Evolutionary conservation across 352 stramenopile genomes (phyloP).

Genomic region (Globisporangium recalcitrans): DNA sequence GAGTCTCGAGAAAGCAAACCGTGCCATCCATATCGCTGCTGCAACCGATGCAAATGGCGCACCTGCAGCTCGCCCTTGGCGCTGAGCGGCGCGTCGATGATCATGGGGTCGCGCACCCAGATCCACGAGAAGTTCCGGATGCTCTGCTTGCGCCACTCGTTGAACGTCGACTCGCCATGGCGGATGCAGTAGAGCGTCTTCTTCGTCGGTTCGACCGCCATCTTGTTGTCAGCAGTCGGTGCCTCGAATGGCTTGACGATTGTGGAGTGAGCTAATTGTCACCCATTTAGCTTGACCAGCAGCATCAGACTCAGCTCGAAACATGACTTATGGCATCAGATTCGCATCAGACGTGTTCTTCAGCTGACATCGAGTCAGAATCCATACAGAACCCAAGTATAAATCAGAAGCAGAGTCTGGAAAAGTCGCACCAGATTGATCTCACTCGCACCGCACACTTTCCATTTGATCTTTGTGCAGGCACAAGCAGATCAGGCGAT

Average conservation of each 20-base stretch:
- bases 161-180: slow-evolving; percentile 85
- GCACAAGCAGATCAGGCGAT: neutral
- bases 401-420: neutral
- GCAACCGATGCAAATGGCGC: neutral
- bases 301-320: neutral
- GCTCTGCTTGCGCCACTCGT: slow-evolving; percentile 79
- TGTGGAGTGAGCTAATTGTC: no score
- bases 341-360: neutral
- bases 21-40: neutral
- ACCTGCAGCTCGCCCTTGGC: slow-evolving; percentile 69
- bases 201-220: neutral
- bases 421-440: neutral
- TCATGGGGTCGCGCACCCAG: slow-evolving; percentile 81
- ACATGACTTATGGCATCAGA: neutral
- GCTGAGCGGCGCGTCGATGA: slow-evolving; percentile 75
- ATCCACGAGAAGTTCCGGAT: slow-evolving; percentile 83
- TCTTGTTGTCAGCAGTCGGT: neutral
- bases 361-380: neutral
- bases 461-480: neutral
- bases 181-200: slow-evolving; percentile 87
- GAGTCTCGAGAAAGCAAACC: neutral
- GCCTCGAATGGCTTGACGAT: neutral
- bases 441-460: neutral
- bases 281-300: no score
- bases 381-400: neutral